phyloP scores from a whole-genome alignment of 164 flowering plant genomes.

The Magnolia kwangsiensis region DNA sequence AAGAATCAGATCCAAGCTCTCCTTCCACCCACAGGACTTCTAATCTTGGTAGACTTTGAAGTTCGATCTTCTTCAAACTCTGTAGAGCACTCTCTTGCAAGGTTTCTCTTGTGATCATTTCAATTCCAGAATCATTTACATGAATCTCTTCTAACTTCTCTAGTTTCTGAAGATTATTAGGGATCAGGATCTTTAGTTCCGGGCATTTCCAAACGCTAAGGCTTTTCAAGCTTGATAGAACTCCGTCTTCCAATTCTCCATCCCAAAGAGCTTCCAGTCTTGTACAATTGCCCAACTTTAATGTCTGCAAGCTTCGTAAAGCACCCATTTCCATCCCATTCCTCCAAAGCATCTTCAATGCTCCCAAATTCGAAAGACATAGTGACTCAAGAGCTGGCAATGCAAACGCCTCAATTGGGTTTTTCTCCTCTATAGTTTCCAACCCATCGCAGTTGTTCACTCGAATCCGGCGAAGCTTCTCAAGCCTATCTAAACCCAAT shows the following conservation, averaged over 20 bases:
- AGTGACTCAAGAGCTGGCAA: background rate
- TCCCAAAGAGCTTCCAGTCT: constrained; percentile 5
- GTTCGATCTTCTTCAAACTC: background rate
- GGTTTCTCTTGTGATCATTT: background rate
- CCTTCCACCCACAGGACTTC: constrained; percentile 5
- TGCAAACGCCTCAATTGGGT: background rate
- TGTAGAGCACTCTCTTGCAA: constrained; percentile 5
- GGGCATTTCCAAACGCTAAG: constrained; percentile 1
- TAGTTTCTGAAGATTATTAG: background rate
- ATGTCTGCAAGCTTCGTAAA: background rate
- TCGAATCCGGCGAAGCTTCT: background rate
- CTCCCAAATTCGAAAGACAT: constrained; percentile 1
- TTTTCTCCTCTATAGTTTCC: background rate
- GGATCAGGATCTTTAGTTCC: background rate
- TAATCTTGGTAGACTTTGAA: background rate
- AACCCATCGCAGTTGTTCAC: background rate
- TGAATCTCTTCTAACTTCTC: background rate
- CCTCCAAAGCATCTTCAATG: background rate
- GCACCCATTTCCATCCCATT: background rate
- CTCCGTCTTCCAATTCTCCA: constrained; percentile 2
- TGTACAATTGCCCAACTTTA: background rate
- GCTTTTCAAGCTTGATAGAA: background rate
- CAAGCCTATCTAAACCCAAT: background rate
- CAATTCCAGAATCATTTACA: background rate
- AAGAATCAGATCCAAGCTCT: background rate